Percentiles rank a stretch among this genome's conserved stretches.
Evolutionary conservation across 179 eudicot genomes (phyloP).

Genomic region (Spinacia oleracea): DNA sequence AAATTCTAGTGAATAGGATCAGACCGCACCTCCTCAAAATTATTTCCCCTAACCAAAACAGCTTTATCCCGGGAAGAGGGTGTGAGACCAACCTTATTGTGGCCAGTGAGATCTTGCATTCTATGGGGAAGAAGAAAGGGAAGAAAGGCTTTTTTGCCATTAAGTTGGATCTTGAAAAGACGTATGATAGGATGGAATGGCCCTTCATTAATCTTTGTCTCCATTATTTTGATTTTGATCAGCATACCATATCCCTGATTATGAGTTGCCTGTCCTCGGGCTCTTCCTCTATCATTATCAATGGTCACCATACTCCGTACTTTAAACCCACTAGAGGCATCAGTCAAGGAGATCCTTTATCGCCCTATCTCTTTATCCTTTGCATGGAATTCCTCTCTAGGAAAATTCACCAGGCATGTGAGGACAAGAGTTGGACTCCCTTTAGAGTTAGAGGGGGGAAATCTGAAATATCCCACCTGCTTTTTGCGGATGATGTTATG

Average conservation of each 20-base stretch:
- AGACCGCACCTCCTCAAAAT: neutral
- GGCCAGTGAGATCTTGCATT: neutral
- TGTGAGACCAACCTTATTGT: neutral
- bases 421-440: neutral
- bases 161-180: neutral
- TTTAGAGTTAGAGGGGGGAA: neutral
- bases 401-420: neutral
- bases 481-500: neutral
- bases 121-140: neutral
- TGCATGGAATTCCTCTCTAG: neutral
- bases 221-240: neutral
- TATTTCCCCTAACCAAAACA: neutral
- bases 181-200: constrained; percentile 3
- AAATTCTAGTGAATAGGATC: neutral
- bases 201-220: neutral
- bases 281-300: neutral
- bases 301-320: neutral
- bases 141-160: neutral
- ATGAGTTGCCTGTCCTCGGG: neutral
- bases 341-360: constrained; percentile 2
- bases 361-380: constrained; percentile 13
- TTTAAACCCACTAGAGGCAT: neutral
- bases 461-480: neutral
- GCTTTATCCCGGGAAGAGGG: neutral
- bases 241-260: neutral